phyloP scores from a whole-genome alignment of 345 rosid genomes.

The Anastatica hierochuntica region DNA sequence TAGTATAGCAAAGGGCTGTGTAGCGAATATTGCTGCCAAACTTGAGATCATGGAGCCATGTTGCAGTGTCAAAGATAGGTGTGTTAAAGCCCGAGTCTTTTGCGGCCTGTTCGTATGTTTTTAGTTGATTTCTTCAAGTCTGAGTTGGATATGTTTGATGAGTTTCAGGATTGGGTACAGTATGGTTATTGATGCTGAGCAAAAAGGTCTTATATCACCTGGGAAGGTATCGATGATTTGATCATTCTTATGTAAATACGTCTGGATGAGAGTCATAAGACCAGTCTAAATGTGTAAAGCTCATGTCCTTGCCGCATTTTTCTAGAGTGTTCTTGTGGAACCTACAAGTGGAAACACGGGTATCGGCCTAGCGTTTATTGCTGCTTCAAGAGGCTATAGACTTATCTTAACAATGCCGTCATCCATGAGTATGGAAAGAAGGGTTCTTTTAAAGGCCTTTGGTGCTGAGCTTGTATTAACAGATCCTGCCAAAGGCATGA shows the following conservation, averaged over 20 bases:
- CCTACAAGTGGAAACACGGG: conserved; percentile 95
- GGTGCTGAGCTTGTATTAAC: conserved; percentile 86
- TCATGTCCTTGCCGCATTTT: too few species aligned
- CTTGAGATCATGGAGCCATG: conserved; percentile 93
- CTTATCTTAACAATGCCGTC: conserved; percentile 79
- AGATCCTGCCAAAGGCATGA: conserved; percentile 76
- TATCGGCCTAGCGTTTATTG: conserved; percentile 81
- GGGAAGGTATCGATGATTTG: conserved; percentile 34
- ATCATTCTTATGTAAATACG: too few species aligned
- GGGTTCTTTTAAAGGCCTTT: conserved; percentile 72
- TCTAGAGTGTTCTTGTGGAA: conserved; percentile 72
- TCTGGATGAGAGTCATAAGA: too few species aligned
- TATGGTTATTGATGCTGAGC: conserved; percentile 33
- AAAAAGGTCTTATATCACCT: conserved; percentile 32
- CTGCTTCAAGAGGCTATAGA: conserved; percentile 74
- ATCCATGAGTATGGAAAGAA: conserved; percentile 75
- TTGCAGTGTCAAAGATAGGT: conserved; percentile 93
- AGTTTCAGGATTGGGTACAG: conserved; percentile 77
- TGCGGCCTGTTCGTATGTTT: too few species aligned
- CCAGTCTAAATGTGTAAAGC: too few species aligned
- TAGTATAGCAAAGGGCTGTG: conserved; percentile 67
- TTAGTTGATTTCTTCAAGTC: neutral
- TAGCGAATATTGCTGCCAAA: conserved; percentile 83
- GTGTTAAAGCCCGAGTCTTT: too few species aligned
- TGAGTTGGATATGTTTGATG: conserved; percentile 1